Evolutionary conservation across 768 basidiomycete species (phyloP), one percentile per base, ranked within the genome.

Genomic region (Gymnopilus dilepis): DNA sequence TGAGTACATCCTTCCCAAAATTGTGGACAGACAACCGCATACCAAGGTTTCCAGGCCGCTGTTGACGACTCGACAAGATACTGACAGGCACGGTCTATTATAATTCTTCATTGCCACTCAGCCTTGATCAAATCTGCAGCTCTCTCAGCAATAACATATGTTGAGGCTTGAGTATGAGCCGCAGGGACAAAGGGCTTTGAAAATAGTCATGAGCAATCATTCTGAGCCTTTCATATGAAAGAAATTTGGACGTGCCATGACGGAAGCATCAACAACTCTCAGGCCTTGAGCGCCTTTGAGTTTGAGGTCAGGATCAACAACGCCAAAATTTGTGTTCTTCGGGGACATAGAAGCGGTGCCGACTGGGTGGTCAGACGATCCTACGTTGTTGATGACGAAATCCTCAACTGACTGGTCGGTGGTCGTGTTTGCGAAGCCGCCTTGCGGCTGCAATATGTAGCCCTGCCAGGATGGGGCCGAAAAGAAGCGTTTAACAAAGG

Each of bases 251-350:
- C 33, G 34, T 62, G 74, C 76, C 50, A 72, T 51, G 59, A 70
- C 69, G n/a, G 75, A 76, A 4, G 72, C 73, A 67, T 79, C 77
- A 6, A 78, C 74, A 34, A 79, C 61, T 12, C 78, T 69, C 38
- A 79, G 54, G 3, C 73, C 76, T 6, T 31, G 33, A 1, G 69
- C 66, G 1, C 70, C 67, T 62, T 78, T 77, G 9, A 78, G 72
- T 8, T 42, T 53, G n/a, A 79, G 59, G 56, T 76, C 64, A 2
- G 77, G 70, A 59, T 76, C 71, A 6, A 77, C 73, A 5, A 77
- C 77, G 11, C 76, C 77, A 17, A 54, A 47, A 0, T 65, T 61
- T 13, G 65, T 58, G 15, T 58, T 56, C 1, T 70, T 60, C 2
- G 72, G 67, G 66, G 76, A 72, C 52, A 60, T 68, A 4, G 76